Conservation (phyloP, 768 basidiomycete genomes). For the Xerocomellus chrysenteron region DNA sequence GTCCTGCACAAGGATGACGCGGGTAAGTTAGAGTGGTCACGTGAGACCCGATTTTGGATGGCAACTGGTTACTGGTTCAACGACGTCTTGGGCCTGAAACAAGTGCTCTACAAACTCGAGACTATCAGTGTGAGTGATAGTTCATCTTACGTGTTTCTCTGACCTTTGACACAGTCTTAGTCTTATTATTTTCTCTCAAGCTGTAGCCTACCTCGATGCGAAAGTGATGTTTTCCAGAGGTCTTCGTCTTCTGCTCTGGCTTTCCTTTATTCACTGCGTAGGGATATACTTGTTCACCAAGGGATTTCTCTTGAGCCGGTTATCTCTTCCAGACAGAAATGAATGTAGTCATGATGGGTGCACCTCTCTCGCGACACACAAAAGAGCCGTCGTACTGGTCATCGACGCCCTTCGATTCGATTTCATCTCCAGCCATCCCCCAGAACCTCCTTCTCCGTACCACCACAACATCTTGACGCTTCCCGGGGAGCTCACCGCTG, state of each 20-base stretch:
- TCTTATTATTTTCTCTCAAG: neutral
- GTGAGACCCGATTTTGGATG: neutral
- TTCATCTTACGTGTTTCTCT: neutral
- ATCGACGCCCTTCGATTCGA: slow-evolving; percentile 95
- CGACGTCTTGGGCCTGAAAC: too few relatives aligned
- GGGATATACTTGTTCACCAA: slow-evolving; percentile 89
- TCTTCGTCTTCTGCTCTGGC: slow-evolving; percentile 47
- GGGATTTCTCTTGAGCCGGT: slow-evolving; percentile 86
- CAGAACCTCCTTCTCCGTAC: slow-evolving; percentile 54
- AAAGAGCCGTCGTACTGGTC: slow-evolving; percentile 78
- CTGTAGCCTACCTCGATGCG: slow-evolving; percentile 3
- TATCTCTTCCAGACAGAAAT: slow-evolving; percentile 29
- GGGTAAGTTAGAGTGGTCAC: neutral
- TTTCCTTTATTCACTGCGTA: slow-evolving; percentile 65
- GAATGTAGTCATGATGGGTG: slow-evolving; percentile 57
- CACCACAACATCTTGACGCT: slow-evolving; percentile 84
- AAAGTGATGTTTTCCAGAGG: slow-evolving; percentile 19
- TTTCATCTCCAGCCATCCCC: slow-evolving; percentile 74
- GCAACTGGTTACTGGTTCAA: too few relatives aligned
- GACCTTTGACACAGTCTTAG: neutral
- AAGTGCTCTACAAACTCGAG: neutral
- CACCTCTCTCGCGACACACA: slow-evolving; percentile 56
- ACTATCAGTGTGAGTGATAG: neutral
- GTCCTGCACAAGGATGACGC: too few relatives aligned
- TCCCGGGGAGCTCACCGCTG: slow-evolving; percentile 66